These are phyloP conservation scores for Stemphylium lycopersici DNA, from an alignment of 2,329 filamentous ascomycete genomes.

Conservation along the genomic window DNA sequence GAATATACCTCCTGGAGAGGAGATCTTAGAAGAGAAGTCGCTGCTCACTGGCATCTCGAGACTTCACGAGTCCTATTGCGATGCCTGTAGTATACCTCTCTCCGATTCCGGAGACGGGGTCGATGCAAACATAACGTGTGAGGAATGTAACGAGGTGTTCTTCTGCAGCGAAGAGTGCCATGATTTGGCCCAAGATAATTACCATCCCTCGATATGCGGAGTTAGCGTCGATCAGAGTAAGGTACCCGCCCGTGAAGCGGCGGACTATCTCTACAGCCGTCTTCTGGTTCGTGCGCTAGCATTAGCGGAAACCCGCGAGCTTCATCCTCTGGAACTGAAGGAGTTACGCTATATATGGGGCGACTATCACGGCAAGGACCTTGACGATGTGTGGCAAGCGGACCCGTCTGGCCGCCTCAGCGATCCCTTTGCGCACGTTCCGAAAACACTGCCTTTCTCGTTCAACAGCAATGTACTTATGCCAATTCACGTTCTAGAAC, in stretches of 20 bases:
- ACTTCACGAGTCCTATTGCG: slow-evolving; percentile 84
- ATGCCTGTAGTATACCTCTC: slow-evolving; percentile 81
- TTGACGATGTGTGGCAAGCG: slow-evolving; percentile 28
- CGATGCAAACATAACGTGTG: slow-evolving; percentile 53
- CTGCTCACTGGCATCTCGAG: slow-evolving; percentile 88
- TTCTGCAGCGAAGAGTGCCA: slow-evolving; percentile 66
- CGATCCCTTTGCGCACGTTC: slow-evolving; percentile 36
- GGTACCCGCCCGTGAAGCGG: slow-evolving; percentile 62
- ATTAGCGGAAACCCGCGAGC: slow-evolving; percentile 64
- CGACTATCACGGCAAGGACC: slow-evolving; percentile 56
- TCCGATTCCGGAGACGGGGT: slow-evolving; percentile 51
- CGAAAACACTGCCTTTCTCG: slow-evolving; percentile 74
- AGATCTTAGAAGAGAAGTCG: slow-evolving; percentile 80
- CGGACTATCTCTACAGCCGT: slow-evolving; percentile 65
- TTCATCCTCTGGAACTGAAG: slow-evolving; percentile 64
- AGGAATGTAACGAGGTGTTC: slow-evolving; percentile 63
- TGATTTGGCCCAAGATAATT: slow-evolving; percentile 60
- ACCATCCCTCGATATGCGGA: slow-evolving; percentile 66
- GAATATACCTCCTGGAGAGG: slow-evolving; percentile 77
- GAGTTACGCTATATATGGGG: slow-evolving; percentile 71
- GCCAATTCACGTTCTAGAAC: slow-evolving; percentile 78
- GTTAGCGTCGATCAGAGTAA: slow-evolving; percentile 61
- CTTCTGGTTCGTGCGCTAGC: slow-evolving; percentile 65
- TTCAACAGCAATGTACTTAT: slow-evolving; percentile 77
- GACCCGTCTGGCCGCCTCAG: slow-evolving; percentile 17